Conservation (phyloP, 148 eudicot genomes). For the Cornus florida region DNA sequence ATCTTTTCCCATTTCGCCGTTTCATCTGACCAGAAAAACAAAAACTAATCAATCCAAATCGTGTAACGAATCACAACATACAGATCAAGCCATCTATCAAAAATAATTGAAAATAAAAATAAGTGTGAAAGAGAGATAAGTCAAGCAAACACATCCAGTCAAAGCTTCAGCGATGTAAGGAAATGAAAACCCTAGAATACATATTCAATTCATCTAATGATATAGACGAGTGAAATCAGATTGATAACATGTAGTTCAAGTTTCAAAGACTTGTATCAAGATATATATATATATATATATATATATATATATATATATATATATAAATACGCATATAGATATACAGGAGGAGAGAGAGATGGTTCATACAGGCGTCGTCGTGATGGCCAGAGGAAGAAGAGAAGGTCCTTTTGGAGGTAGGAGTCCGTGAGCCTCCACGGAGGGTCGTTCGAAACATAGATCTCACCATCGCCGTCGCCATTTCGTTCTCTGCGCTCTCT, state of each 20-base stretch:
- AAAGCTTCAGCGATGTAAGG: not conserved
- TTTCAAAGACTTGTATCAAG: not conserved
- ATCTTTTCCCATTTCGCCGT: conserved; percentile 89
- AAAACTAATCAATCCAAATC: not conserved
- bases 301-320: not conserved
- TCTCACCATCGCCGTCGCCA: conserved; percentile 65
- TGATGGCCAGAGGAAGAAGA: conserved; percentile 40
- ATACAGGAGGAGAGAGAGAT: conserved; percentile 2
- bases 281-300: not conserved
- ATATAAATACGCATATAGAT: not conserved
- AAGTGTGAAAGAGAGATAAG: not conserved
- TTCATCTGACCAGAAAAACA: conserved; percentile 47
- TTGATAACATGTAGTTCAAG: not conserved
- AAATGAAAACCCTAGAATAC: too few relatives aligned
- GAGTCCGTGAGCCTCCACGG: conserved; percentile 36
- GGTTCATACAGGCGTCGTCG: conserved; percentile 33
- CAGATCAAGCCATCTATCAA: not conserved
- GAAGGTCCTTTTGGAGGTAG: conserved; percentile 42
- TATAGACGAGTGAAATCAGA: not conserved
- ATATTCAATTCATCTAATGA: too few relatives aligned
- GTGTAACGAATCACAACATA: not conserved
- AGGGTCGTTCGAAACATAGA: conserved; percentile 52
- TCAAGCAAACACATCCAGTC: not conserved
- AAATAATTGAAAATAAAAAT: not conserved
- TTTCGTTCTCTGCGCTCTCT: conserved; percentile 19